Conservation (phyloP, 768 basidiomycete species). For the Gymnopilus junonius region DNA sequence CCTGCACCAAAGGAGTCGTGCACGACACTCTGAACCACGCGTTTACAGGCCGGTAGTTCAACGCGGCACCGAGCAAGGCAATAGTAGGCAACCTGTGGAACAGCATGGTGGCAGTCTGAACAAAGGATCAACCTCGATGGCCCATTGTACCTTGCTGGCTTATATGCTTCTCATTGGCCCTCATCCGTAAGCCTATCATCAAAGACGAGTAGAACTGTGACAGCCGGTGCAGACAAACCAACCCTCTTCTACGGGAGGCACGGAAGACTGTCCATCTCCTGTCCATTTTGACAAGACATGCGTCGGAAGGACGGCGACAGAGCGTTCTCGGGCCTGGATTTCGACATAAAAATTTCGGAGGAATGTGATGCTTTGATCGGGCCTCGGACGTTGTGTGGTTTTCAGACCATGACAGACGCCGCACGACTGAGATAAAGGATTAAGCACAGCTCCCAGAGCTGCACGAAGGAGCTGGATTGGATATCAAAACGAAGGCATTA, state of each 20-base stretch:
- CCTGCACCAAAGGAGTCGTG: conserved; percentile 42
- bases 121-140: not conserved
- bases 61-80: not conserved
- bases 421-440: not conserved
- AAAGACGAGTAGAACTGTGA: not conserved
- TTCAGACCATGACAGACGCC: not conserved
- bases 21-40: conserved; percentile 49
- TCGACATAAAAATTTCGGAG: not conserved
- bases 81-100: not conserved
- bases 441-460: not conserved
- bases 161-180: conserved; percentile 1
- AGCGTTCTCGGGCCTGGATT: conserved; percentile 1
- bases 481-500: not conserved
- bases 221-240: not conserved
- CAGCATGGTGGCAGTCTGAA: not conserved
- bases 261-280: conserved; percentile 1
- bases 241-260: conserved; percentile 6
- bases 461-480: too few species aligned
- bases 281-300: conserved; percentile 3
- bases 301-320: conserved; percentile 1
- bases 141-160: not conserved
- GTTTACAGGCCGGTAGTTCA: conserved; percentile 9
- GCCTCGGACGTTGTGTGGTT: not conserved
- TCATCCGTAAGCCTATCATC: not conserved
- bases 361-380: not conserved